phyloP scores from a whole-genome alignment of 2,329 filamentous ascomycete genomes.

The Neonectria faginata region DNA sequence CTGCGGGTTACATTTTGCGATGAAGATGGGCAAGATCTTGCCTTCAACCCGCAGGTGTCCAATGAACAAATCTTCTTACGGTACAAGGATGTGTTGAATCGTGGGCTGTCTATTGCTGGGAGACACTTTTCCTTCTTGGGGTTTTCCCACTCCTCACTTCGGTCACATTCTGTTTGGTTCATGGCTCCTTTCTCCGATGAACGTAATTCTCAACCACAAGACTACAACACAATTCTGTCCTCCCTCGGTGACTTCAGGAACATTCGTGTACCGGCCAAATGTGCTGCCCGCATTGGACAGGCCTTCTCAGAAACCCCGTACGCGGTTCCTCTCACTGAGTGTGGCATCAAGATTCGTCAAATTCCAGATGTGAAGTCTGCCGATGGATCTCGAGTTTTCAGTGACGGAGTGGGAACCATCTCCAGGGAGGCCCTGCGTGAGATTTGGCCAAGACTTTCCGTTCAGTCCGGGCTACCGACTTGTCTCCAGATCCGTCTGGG shows the following conservation, averaged over 20 bases:
- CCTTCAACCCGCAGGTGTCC: slow-evolving; percentile 63
- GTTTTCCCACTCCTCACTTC: slow-evolving; percentile 82
- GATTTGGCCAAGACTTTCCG: slow-evolving; percentile 69
- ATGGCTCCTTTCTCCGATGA: slow-evolving; percentile 59
- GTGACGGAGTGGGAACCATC: slow-evolving; percentile 83
- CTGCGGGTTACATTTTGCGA: slow-evolving; percentile 79
- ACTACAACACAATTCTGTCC: slow-evolving; percentile 58
- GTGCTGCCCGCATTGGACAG: slow-evolving; percentile 70
- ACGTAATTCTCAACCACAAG: slow-evolving; percentile 45
- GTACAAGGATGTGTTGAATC: slow-evolving; percentile 69
- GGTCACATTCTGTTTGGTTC: slow-evolving; percentile 78
- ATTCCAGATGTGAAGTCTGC: slow-evolving; percentile 65
- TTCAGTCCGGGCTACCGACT: slow-evolving; percentile 64
- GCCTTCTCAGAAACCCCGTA: slow-evolving; percentile 81
- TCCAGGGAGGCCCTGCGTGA: slow-evolving; percentile 68
- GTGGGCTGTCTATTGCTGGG: slow-evolving; percentile 73
- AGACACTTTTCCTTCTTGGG: slow-evolving; percentile 75
- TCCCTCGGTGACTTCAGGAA: slow-evolving; percentile 62
- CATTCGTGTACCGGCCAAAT: slow-evolving; percentile 66
- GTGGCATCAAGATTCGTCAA: slow-evolving; percentile 47
- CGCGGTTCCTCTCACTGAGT: slow-evolving; percentile 63
- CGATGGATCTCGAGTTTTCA: slow-evolving; percentile 71
- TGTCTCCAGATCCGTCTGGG: slow-evolving; percentile 80
- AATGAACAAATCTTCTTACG: slow-evolving; percentile 65
- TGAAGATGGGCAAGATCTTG: slow-evolving; percentile 75